Conservation (phyloP, 1,284 basidiomycete genomes). For the Ceratobasidium sp. region DNA sequence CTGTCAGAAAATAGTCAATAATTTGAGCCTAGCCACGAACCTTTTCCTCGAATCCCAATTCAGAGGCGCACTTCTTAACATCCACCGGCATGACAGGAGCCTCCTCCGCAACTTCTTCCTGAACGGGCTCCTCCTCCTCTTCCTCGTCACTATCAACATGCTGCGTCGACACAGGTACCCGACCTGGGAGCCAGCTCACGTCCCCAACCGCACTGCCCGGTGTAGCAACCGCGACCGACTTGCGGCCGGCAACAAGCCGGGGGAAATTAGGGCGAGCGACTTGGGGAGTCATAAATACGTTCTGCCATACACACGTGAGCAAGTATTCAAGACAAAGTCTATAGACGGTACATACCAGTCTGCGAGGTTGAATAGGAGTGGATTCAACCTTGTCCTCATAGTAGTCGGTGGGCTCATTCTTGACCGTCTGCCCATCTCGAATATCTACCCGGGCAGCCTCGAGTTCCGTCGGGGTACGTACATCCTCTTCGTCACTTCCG, state of each 20-base stretch:
- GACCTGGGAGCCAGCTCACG: constrained; percentile 41
- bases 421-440: neutral
- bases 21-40: neutral
- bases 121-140: neutral
- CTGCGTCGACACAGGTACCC: constrained; percentile 31
- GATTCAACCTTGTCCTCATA: constrained; percentile 22
- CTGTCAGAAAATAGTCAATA: neutral
- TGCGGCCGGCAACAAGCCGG: constrained; percentile 31
- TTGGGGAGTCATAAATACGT: constrained; percentile 44
- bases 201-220: constrained; percentile 7
- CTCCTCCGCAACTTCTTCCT: neutral
- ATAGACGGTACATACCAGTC: constrained; percentile 26
- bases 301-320: neutral
- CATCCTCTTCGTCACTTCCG: constrained; percentile 17
- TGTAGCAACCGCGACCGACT: constrained; percentile 37
- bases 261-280: constrained; percentile 37
- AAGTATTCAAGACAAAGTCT: neutral
- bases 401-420: constrained; percentile 5
- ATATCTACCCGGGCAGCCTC: constrained; percentile 14
- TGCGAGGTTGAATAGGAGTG: constrained; percentile 31
- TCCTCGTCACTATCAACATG: constrained; percentile 37
- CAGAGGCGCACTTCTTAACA: neutral
- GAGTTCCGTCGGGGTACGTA: constrained; percentile 16
- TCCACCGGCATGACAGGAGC: neutral
- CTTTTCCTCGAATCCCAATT: constrained; percentile 32